Base-by-base conservation (phyloP, 306 rosid species). In the Acacia acuminata region DNA sequence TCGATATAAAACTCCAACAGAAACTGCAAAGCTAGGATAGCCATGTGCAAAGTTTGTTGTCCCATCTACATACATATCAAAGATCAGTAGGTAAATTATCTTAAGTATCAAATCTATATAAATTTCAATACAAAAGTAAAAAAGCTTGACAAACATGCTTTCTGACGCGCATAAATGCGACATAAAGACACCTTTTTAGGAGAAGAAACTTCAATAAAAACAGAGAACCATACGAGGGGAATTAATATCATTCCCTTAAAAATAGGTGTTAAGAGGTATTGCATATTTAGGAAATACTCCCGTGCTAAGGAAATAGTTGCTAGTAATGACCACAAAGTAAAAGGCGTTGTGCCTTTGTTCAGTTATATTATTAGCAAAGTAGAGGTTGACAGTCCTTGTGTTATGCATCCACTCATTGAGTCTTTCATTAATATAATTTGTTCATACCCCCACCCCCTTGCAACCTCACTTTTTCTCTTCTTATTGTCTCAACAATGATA, bases 11-110 rank as follows among this genome's bases (percentile, higher is more conserved):
- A 96, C 97, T 75, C 98, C 99, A 55, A 96, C 91, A 75, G 99
- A 94, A 72, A 96, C 99, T 8, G 97, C 98, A 90, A 96, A 96
- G 88, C 91, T 85, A 43, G 98, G 98, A 86, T 96, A 96, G 83
- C 97, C 89, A 30, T 94, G 99, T 17, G 99, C 97, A 73, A 94
- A 96, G 87, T 96, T 96, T 85, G 99, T 96, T 17, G 99, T 96
- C 74, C 99, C 99, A 85, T 96, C 99, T 93, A 75, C 76, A 48
- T 79, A 77, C 22, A 81, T 80, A 85, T 63, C 75, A 65, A 70
- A 72, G 34, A 70, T 86, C 79, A 89, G 88, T 60, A 63, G 78
- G 20, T 68, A 78, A 79, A 71, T 38, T 60, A 82, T 50, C 13
- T 55, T 55, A 77, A 82, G 60, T 78, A 70, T 45, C 76, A 60